Conservation (phyloP, 2,329 filamentous ascomycete genomes). For the Colletotrichum sp. region DNA sequence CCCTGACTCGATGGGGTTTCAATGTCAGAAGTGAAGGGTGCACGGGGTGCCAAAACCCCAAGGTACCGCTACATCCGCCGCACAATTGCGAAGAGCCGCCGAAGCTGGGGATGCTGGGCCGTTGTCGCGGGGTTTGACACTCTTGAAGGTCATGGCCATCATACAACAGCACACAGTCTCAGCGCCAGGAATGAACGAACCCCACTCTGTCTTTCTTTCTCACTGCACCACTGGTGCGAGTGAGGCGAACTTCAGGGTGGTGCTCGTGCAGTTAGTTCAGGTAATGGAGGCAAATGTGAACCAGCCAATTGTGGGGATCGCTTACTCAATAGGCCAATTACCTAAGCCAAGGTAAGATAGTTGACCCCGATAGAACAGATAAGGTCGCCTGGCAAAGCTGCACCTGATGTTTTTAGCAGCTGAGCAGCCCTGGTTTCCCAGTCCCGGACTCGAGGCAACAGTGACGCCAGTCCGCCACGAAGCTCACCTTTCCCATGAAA, state of each 20-base stretch:
- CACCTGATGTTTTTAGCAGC: constrained; percentile 2
- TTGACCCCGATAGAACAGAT: neutral
- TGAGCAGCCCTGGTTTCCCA: neutral
- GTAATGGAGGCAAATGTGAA: neutral
- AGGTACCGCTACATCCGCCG: constrained; percentile 14
- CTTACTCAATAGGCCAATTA: neutral
- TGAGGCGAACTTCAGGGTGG: neutral
- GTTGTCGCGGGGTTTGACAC: neutral
- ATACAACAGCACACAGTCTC: neutral
- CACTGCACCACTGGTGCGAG: neutral
- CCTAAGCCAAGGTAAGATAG: neutral
- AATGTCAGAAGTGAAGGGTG: constrained; percentile 1
- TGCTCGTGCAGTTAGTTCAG: neutral
- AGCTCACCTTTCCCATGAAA: neutral
- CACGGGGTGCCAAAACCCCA: neutral
- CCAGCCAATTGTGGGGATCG: neutral
- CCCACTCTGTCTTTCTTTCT: neutral
- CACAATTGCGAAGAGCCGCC: neutral
- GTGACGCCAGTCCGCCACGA: neutral
- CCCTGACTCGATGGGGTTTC: constrained; percentile 16
- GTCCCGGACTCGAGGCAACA: neutral
- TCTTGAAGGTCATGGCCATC: neutral
- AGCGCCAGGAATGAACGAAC: neutral
- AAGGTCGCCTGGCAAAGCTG: neutral
- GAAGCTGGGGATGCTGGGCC: neutral